Evolutionary conservation across 2,329 filamentous ascomycete species (phyloP).

Genomic region (Niveomyces coronatus): DNA sequence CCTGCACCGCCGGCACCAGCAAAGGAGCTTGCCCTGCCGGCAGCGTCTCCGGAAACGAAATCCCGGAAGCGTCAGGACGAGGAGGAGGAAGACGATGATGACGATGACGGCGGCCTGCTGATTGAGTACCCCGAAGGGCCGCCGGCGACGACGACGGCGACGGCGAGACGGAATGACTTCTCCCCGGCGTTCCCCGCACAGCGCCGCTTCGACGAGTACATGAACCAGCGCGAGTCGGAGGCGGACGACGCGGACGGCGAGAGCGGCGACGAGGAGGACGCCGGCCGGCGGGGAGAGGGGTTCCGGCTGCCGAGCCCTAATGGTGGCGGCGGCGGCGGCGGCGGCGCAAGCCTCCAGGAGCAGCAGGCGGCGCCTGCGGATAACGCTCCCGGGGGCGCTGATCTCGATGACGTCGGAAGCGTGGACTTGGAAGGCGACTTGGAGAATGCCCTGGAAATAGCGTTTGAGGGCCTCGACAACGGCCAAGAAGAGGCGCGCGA

Average conservation of each 20-base stretch:
- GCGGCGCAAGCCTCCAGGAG: conserved; percentile 18
- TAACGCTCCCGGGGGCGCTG: conserved; percentile 14
- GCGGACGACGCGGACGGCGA: conserved; percentile 38
- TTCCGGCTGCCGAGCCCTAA: conserved; percentile 43
- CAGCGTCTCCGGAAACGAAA: conserved; percentile 18
- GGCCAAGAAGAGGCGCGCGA: conserved; percentile 39
- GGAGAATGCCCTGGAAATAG: conserved; percentile 44
- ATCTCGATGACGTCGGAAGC: conserved; percentile 20
- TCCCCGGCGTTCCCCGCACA: conserved; percentile 38
- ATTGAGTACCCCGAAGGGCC: conserved; percentile 50
- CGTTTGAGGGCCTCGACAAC: conserved; percentile 42
- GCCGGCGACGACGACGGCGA: conserved; percentile 15
- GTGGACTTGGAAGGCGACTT: conserved; percentile 28
- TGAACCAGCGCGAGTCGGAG: conserved; percentile 34
- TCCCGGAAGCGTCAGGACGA: conserved; percentile 29
- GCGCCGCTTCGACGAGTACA: conserved; percentile 44
- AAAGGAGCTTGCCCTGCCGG: conserved; percentile 25
- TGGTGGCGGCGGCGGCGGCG: conserved; percentile 12
- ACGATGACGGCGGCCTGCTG: conserved; percentile 46
- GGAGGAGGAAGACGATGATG: conserved; percentile 43
- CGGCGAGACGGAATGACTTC: conserved; percentile 29
- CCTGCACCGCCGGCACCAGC: too few species aligned
- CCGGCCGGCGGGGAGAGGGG: too few species aligned
- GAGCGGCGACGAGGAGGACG: conserved; percentile 37
- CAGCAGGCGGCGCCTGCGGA: conserved; percentile 16